These are phyloP conservation scores for Phytophthora cactorum DNA, from an alignment of 352 stramenopile genomes.

Conservation along the genomic window DNA sequence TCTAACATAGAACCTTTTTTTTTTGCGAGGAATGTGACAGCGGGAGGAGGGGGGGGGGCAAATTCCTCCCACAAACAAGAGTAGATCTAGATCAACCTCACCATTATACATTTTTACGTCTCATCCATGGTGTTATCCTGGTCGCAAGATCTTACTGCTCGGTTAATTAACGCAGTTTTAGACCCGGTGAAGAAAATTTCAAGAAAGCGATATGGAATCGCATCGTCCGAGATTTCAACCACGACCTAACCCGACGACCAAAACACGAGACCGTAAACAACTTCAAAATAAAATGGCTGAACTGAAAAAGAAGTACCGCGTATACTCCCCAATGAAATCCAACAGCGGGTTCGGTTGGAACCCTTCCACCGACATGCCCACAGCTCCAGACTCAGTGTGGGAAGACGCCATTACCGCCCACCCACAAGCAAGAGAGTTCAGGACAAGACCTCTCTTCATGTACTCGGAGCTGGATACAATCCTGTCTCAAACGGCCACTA, in stretches of 20 bases:
- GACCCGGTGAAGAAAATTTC: not conserved
- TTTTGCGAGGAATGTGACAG: no score
- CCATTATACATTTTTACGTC: no score
- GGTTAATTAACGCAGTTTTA: no score
- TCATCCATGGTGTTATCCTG: no score
- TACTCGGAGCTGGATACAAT: no score
- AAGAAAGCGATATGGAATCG: not conserved
- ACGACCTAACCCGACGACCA: not conserved
- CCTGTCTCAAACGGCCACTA: no score
- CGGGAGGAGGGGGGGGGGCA: no score
- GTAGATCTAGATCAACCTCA: no score
- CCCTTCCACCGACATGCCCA: not conserved
- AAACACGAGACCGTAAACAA: not conserved
- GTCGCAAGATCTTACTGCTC: no score
- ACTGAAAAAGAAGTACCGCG: not conserved
- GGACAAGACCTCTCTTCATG: not conserved
- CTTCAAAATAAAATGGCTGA: slow-evolving; percentile 1
- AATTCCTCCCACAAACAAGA: no score
- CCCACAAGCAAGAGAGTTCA: not conserved
- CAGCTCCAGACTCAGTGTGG: not conserved
- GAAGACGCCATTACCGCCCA: not conserved
- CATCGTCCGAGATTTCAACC: not conserved
- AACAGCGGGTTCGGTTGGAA: not conserved
- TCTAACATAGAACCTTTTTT: no score
- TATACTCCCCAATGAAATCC: not conserved